Conservation (phyloP, 2,329 filamentous ascomycete genomes). For the Xylaria sp. region DNA sequence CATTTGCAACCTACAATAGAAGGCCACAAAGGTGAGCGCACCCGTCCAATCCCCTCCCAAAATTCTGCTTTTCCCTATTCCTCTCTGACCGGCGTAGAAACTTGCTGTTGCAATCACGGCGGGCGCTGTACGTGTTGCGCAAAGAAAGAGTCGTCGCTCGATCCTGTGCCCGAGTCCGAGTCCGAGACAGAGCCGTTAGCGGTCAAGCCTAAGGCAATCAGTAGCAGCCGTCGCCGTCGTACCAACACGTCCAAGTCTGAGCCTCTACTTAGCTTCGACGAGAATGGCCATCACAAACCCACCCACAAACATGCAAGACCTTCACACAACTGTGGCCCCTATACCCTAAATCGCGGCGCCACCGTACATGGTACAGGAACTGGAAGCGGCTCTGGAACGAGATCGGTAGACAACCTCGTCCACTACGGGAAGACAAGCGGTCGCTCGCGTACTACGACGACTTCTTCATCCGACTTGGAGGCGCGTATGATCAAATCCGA, state of each 20-base stretch:
- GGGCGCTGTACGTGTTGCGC: conserved; percentile 68
- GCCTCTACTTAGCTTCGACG: conserved; percentile 63
- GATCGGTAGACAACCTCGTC: conserved; percentile 52
- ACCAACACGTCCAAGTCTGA: conserved; percentile 69
- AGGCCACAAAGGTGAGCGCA: conserved; percentile 62
- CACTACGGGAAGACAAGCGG: conserved; percentile 47
- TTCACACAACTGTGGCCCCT: conserved; percentile 67
- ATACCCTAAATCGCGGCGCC: conserved; percentile 63
- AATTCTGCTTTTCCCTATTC: not conserved
- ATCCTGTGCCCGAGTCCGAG: conserved; percentile 69
- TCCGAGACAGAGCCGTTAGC: conserved; percentile 55
- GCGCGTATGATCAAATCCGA: conserved; percentile 65
- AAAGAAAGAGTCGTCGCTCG: conserved; percentile 67
- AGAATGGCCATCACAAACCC: conserved; percentile 69
- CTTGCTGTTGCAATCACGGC: conserved; percentile 74
- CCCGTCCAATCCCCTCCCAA: conserved; percentile 12
- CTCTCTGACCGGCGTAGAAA: conserved; percentile 55
- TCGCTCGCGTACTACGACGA: conserved; percentile 45
- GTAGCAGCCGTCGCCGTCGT: conserved; percentile 55
- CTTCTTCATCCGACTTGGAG: conserved; percentile 48
- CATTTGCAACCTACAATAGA: conserved; percentile 63
- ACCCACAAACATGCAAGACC: conserved; percentile 65
- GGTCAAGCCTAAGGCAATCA: conserved; percentile 49
- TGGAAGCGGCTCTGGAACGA: conserved; percentile 49
- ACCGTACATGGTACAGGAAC: conserved; percentile 45